These are phyloP conservation scores for Penicillium sp. DNA, from an alignment of 2,329 filamentous ascomycete genomes.

Conservation along the genomic window DNA sequence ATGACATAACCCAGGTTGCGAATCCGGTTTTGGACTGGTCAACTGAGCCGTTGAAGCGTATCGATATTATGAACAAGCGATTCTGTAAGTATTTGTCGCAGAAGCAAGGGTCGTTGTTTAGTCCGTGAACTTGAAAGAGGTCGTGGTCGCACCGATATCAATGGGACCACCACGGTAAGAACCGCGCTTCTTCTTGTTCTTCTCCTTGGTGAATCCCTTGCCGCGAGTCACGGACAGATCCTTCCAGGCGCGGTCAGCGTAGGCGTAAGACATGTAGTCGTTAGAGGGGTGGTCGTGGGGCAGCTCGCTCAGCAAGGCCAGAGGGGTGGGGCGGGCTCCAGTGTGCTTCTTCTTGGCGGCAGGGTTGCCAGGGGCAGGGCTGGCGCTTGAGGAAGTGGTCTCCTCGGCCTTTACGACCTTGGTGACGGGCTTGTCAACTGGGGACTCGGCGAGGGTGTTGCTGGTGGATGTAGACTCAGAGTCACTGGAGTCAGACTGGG, in stretches of 20 bases:
- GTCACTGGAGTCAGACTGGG: conserved; percentile 33
- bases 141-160: conserved; percentile 75
- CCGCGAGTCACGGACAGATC: conserved; percentile 89
- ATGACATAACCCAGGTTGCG: not conserved
- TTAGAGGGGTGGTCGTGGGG: conserved; percentile 73
- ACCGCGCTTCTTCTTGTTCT: conserved; percentile 97
- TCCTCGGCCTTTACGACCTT: conserved; percentile 17
- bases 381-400: conserved; percentile 57
- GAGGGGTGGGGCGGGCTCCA: conserved; percentile 66
- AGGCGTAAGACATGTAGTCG: conserved; percentile 79
- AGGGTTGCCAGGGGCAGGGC: conserved; percentile 39
- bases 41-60: not conserved
- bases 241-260: conserved; percentile 83
- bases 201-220: conserved; percentile 98
- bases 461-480: conserved; percentile 34
- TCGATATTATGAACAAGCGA: conserved; percentile 4
- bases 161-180: conserved; percentile 88
- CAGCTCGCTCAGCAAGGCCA: conserved; percentile 73
- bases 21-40: not conserved
- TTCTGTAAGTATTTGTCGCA: not conserved
- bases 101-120: conserved; percentile 45
- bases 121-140: conserved; percentile 89
- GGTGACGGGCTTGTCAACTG: conserved; percentile 25
- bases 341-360: conserved; percentile 44
- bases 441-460: conserved; percentile 33